Percentiles rank a stretch among this genome's conserved stretches.
Evolutionary conservation across 306 rosid species (phyloP).

Genomic region (Trifolium subterraneum): DNA sequence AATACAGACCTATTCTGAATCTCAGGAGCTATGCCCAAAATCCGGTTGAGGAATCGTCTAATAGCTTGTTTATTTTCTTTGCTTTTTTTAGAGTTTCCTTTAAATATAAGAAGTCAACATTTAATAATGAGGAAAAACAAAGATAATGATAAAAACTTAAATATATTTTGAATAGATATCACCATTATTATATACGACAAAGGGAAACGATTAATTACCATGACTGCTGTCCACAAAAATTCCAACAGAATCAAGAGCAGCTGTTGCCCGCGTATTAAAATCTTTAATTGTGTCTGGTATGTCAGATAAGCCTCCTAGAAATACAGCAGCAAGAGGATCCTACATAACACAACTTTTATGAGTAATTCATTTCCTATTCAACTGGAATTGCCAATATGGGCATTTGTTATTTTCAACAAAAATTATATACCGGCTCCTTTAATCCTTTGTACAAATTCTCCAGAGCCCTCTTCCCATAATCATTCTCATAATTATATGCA

Average conservation of each 20-base stretch:
- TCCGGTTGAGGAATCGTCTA: not conserved
- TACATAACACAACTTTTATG: constrained; percentile 46
- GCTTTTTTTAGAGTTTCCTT: constrained; percentile 38
- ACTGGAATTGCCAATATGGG: constrained; percentile 9
- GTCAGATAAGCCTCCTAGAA: constrained; percentile 49
- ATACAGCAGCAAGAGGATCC: constrained; percentile 67
- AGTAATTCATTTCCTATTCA: constrained; percentile 20
- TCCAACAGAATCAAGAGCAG: constrained; percentile 88
- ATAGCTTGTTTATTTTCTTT: no score
- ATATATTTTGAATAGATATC: not conserved
- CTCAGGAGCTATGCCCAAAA: not conserved
- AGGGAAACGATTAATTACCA: constrained; percentile 57
- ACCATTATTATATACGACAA: not conserved
- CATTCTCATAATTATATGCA: constrained; percentile 93
- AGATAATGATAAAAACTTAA: constrained; percentile 1
- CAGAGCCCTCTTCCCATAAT: constrained; percentile 85
- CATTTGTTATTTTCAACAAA: constrained; percentile 32
- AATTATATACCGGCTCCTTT: constrained; percentile 75
- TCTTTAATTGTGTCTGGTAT: constrained; percentile 68
- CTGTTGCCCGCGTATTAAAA: constrained; percentile 71
- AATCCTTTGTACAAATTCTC: constrained; percentile 82
- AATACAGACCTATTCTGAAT: constrained; percentile 63
- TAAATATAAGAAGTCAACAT: constrained; percentile 35
- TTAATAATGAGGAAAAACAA: constrained; percentile 33
- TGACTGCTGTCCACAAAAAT: constrained; percentile 68